Evolutionary conservation across 176 grass and related monocot species (phyloP), one percentile per base, ranked within the genome.

Genomic region (Triticum turgidum): DNA sequence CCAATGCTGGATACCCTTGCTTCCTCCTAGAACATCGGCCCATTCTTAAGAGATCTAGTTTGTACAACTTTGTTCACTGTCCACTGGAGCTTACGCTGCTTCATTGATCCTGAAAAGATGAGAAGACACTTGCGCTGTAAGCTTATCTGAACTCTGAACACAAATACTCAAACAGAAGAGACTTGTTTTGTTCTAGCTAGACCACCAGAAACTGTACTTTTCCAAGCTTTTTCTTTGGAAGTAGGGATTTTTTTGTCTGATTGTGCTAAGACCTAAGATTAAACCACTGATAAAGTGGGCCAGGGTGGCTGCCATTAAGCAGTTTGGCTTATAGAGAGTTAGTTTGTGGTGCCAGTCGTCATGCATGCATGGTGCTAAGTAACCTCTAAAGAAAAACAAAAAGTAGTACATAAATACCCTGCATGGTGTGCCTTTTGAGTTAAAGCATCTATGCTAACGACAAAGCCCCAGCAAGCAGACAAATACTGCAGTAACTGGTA

Each of bases 1-100:
- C 29, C 29, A 30, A 30, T 81, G 70, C 82, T 88, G 77, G 76
- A 85, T 81, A 64, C 18, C 52, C 76, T 85, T 77, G 82, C 69
- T 81, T 84, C 38, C 38, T 69, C 72, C 81, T 84, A 85, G 67
- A 80, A 39, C 77, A 47, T 41, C 73, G 18, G 37, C 13, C 85
- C 64, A 69, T 45, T 69, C 81, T n/a, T 54, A 62, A 30, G 29
- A 30, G 29, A 30, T 30, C 29, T 30, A 30, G 29, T 30, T 30
- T 30, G 29, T 30, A 30, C 29, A 30, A 30, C 29, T 30, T 30
- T 2, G 29, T 30, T 30, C 29, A 30, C 29, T 30, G 29, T 30
- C 29, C 29, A 30, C 29, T 30, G 29, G 29, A 30, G 29, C 2
- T 30, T 30, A 30, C 29, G 2, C 29, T 30, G 29, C 29, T 30